These are phyloP conservation scores for Phytopythium sindhum DNA, from an alignment of 352 stramenopile genomes.

Conservation along the genomic window DNA sequence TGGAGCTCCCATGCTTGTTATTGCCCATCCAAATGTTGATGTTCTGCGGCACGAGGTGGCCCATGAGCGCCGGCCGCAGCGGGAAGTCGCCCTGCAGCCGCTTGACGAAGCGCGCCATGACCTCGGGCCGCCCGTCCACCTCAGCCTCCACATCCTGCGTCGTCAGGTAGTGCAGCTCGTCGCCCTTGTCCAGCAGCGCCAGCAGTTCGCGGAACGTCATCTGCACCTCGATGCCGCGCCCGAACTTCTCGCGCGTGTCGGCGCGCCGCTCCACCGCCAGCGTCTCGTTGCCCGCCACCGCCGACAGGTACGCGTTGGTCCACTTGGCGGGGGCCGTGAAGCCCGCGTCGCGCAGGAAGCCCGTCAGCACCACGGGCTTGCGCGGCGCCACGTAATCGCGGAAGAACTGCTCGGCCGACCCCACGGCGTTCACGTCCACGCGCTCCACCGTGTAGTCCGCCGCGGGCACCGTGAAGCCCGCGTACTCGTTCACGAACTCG, in stretches of 20 bases:
- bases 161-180: constrained; percentile 87
- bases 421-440: constrained; percentile 42
- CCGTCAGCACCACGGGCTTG: constrained; percentile 75
- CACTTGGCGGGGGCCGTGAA: constrained; percentile 64
- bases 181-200: constrained; percentile 54
- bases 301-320: constrained; percentile 70
- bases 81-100: constrained; percentile 80
- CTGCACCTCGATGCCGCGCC: constrained; percentile 78
- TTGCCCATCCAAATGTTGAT: constrained; percentile 98
- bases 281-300: constrained; percentile 52
- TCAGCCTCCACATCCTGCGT: constrained; percentile 87
- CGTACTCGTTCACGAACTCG: constrained; percentile 51
- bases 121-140: constrained; percentile 64
- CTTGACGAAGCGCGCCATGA: constrained; percentile 86
- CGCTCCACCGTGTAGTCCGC: constrained; percentile 46
- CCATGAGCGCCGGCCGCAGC: constrained; percentile 77
- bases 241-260: constrained; percentile 69
- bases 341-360: constrained; percentile 49
- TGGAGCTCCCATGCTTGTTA: constrained; percentile 75
- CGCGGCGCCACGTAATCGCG: constrained; percentile 70
- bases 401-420: constrained; percentile 72
- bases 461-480: constrained; percentile 43
- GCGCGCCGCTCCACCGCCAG: constrained; percentile 82
- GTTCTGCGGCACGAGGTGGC: constrained; percentile 90
- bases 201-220: constrained; percentile 82